phyloP scores from a whole-genome alignment of 164 flowering plant species.

The Cinnamomum micranthum region DNA sequence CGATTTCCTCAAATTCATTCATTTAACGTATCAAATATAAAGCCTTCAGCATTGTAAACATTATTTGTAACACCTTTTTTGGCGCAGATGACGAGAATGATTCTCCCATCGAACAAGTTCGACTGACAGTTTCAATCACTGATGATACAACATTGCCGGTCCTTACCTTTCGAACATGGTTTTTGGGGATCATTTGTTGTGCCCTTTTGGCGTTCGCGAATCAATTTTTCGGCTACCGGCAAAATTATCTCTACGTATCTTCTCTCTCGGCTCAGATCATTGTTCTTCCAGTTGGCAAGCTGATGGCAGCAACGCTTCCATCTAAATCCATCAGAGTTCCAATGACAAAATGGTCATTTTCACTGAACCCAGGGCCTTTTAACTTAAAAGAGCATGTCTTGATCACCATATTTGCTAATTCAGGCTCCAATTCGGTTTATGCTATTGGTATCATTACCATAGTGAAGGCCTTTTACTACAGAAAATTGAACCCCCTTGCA shows the following conservation, averaged over 20 bases:
- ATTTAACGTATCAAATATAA: not conserved
- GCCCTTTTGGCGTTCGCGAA: slow-evolving; percentile 3
- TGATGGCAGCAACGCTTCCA: slow-evolving; percentile 60
- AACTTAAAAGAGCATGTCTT: slow-evolving; percentile 20
- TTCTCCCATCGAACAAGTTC: slow-evolving; percentile 11
- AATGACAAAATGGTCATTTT: slow-evolving; percentile 32
- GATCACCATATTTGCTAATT: slow-evolving; percentile 14
- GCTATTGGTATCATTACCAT: slow-evolving; percentile 12
- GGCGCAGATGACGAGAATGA: not conserved
- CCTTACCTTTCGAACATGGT: slow-evolving; percentile 16
- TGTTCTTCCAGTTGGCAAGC: slow-evolving; percentile 8
- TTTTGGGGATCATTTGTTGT: slow-evolving; percentile 7
- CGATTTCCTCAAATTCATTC: too few species aligned
- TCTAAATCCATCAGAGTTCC: slow-evolving; percentile 25
- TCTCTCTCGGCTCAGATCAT: slow-evolving; percentile 1
- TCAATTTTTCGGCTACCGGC: slow-evolving; percentile 10
- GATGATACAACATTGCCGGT: slow-evolving; percentile 13
- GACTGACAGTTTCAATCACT: slow-evolving; percentile 9
- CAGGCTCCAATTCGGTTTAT: slow-evolving; percentile 11
- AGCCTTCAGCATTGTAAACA: not conserved
- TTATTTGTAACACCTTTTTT: too few species aligned
- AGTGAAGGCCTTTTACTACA: slow-evolving; percentile 15
- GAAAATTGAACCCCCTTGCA: slow-evolving; percentile 8
- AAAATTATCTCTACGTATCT: not conserved
- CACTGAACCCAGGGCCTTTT: slow-evolving; percentile 20